Evolutionary conservation across 176 grass and related monocot species (phyloP).

Genomic region (Dendrocalamus sinicus): DNA sequence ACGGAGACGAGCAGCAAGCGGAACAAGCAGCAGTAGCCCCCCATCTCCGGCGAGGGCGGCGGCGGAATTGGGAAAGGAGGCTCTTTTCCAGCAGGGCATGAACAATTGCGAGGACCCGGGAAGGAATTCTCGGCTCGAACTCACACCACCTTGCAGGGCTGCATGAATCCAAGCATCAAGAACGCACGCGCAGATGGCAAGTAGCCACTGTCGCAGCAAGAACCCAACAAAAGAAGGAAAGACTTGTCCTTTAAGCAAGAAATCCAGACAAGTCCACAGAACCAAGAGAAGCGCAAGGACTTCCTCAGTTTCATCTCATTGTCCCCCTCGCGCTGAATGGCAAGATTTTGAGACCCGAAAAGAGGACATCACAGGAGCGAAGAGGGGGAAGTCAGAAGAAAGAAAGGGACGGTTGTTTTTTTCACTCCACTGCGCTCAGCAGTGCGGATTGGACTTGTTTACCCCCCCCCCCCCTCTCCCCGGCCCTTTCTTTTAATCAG

Average conservation of each 20-base stretch:
- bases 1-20: conserved; percentile 31
- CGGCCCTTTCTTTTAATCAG: conserved; percentile 4
- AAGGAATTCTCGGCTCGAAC: conserved; percentile 10
- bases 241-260: background rate
- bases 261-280: conserved; percentile 22
- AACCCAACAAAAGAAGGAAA: background rate
- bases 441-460: conserved; percentile 33
- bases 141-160: conserved; percentile 24
- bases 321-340: background rate
- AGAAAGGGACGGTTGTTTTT: conserved; percentile 66
- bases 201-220: background rate
- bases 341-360: conserved; percentile 25
- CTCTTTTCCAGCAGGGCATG: conserved; percentile 44
- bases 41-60: conserved; percentile 61
- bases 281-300: background rate
- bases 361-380: conserved; percentile 14
- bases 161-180: conserved; percentile 28
- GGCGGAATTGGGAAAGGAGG: conserved; percentile 38
- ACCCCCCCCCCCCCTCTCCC: background rate
- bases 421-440: conserved; percentile 60
- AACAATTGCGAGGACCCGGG: conserved; percentile 19
- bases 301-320: background rate
- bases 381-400: conserved; percentile 50
- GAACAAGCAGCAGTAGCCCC: conserved; percentile 41
- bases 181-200: conserved; percentile 20